Conservation (phyloP, 805 yeast species). For the Candida peoriensis region DNA sequence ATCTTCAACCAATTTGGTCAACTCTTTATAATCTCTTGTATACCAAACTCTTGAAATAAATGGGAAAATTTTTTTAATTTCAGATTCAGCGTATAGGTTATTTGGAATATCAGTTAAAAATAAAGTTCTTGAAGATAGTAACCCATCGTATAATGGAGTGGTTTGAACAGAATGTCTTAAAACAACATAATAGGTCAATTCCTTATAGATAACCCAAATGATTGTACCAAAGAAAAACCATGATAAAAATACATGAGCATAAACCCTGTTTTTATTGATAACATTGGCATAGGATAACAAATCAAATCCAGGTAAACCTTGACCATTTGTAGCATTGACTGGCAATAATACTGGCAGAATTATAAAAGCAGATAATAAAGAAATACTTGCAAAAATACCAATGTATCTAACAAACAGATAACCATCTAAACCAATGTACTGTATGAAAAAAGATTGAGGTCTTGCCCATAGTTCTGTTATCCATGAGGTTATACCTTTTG, state of each 20-base stretch:
- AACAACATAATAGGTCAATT: slow-evolving; percentile 63
- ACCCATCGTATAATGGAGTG: slow-evolving; percentile 66
- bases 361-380: slow-evolving; percentile 47
- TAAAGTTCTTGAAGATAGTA: slow-evolving; percentile 66
- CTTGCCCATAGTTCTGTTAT: slow-evolving; percentile 41
- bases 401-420: slow-evolving; percentile 68
- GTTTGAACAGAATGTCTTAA: slow-evolving; percentile 72
- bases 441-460: slow-evolving; percentile 60
- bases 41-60: slow-evolving; percentile 53
- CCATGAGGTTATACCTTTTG: slow-evolving; percentile 59
- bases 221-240: slow-evolving; percentile 70
- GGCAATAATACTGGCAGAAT: slow-evolving; percentile 70
- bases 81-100: slow-evolving; percentile 40
- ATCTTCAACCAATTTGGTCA: slow-evolving; percentile 54
- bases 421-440: slow-evolving; percentile 72
- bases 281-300: slow-evolving; percentile 61
- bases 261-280: slow-evolving; percentile 54
- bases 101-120: slow-evolving; percentile 60
- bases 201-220: slow-evolving; percentile 65
- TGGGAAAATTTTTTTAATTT: slow-evolving; percentile 57
- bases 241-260: slow-evolving; percentile 71
- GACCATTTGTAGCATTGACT: slow-evolving; percentile 68
- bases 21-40: slow-evolving; percentile 57
- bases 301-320: slow-evolving; percentile 52
- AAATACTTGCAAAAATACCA: slow-evolving; percentile 47